Evolutionary conservation across 345 rosid genomes (phyloP).

Genomic region (Lepidium didymum): DNA sequence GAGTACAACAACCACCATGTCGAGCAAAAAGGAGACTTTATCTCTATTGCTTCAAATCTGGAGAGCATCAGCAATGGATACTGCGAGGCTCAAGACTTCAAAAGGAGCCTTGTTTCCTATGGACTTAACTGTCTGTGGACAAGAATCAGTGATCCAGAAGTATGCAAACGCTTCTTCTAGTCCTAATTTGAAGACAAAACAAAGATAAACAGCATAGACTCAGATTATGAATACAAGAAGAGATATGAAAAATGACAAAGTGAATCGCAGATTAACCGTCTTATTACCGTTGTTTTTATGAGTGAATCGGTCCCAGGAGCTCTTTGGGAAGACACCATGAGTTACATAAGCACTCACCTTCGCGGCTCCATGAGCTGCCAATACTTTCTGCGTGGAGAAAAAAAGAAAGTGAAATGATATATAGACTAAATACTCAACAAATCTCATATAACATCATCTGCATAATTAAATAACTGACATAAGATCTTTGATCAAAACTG

Average conservation of each 20-base stretch:
- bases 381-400: slow-evolving; percentile 58
- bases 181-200: slow-evolving; percentile 22
- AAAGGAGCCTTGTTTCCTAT: slow-evolving; percentile 73
- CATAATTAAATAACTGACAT: neutral
- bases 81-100: slow-evolving; percentile 85
- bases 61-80: slow-evolving; percentile 80
- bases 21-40: neutral
- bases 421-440: neutral
- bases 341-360: slow-evolving; percentile 98
- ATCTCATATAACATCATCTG: neutral
- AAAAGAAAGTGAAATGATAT: neutral
- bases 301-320: slow-evolving; percentile 85
- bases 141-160: slow-evolving; percentile 98
- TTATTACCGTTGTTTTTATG: slow-evolving; percentile 50
- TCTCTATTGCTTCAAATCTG: slow-evolving; percentile 48
- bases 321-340: slow-evolving; percentile 91
- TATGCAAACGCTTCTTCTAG: slow-evolving; percentile 54
- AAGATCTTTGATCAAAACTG: neutral
- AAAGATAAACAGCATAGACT: neutral
- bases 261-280: neutral
- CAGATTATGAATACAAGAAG: neutral
- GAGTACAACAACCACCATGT: slow-evolving; percentile 3
- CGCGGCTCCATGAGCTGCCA: slow-evolving; percentile 79
- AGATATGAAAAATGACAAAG: neutral
- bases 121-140: slow-evolving; percentile 80